Evolutionary conservation across 208 protist species (phyloP).

Genomic region (Trypanosomatidae sp.): DNA sequence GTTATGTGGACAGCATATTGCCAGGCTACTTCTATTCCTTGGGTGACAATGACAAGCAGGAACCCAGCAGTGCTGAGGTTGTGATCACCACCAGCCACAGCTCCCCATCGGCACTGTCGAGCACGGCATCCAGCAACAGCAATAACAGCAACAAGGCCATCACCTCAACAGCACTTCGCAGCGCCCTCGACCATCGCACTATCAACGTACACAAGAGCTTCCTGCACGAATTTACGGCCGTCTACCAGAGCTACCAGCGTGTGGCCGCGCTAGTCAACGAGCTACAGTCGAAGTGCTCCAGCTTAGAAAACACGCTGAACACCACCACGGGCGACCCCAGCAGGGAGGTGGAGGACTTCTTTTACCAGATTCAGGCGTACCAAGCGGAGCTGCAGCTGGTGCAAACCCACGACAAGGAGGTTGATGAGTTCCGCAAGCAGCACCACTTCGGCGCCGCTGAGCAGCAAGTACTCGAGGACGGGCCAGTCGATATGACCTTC

Average conservation of each 20-base stretch:
- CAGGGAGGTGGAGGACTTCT: constrained; percentile 23
- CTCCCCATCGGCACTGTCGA: neutral
- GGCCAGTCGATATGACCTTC: constrained; percentile 54
- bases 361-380: constrained; percentile 23
- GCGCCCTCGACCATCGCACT: constrained; percentile 54
- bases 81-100: neutral
- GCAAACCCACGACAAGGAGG: constrained; percentile 55
- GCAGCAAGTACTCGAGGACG: constrained; percentile 58
- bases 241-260: constrained; percentile 62
- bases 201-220: constrained; percentile 64
- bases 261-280: constrained; percentile 43
- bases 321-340: constrained; percentile 3
- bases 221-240: constrained; percentile 49
- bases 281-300: constrained; percentile 46
- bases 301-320: constrained; percentile 14
- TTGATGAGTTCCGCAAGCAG: constrained; percentile 61
- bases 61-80: constrained; percentile 1
- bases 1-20: constrained; percentile 60
- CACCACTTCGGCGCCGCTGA: constrained; percentile 69
- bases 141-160: neutral
- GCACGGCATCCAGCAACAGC: neutral
- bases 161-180: constrained; percentile 34
- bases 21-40: constrained; percentile 39
- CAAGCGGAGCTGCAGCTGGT: constrained; percentile 41
- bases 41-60: constrained; percentile 10